Evolutionary conservation across 345 rosid genomes (phyloP), one percentile per base, ranked within the genome.

Genomic region (Barbarea vulgaris): DNA sequence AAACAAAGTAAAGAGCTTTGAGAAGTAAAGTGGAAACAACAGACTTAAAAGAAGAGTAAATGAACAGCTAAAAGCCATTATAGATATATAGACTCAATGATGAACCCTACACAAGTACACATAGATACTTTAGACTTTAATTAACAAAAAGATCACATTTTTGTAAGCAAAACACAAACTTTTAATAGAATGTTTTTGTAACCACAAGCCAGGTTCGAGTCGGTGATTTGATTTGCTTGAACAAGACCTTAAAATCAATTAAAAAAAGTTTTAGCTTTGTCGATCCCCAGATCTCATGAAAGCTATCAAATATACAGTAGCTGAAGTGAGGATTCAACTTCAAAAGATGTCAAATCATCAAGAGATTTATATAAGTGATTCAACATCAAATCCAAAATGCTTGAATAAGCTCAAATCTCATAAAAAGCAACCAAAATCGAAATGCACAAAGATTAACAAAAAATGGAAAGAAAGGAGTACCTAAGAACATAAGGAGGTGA

Each of bases 21-120:
- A 36, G 50, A 55, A 52, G 33, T 56, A 47, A 58, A 68, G 65
- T 41, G 24, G 50, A 36, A 57, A 39, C 21, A 48, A 67, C 7
- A 52, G 64, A 53, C 21, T 55, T 27, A 6, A 21, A 31, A 39
- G 19, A 64, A 46, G 61, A n/a, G n/a, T n/a, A n/a, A 33, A 64
- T 30, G 24, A 44, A 58, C 33, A 57, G 67, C 7, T 44, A 28
- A 52, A 31, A 13, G 70, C 51, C 56, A 68, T 67, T 22, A 67
- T 68, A 60, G 64, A 52, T 52, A 52, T 52, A 42, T 24, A 76
- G 64, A 53, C 75, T 69, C 42, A 66, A 39, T 69, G 56, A 69
- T 76, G 75, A 76, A 69, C 74, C 80, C 70, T 76, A 76, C 79
- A 57, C 36, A 67, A 67, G 61, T 37, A 76, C 42, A 53, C 28